phyloP scores from a whole-genome alignment of 768 basidiomycete genomes.

The Kwoniella bestiolae region DNA sequence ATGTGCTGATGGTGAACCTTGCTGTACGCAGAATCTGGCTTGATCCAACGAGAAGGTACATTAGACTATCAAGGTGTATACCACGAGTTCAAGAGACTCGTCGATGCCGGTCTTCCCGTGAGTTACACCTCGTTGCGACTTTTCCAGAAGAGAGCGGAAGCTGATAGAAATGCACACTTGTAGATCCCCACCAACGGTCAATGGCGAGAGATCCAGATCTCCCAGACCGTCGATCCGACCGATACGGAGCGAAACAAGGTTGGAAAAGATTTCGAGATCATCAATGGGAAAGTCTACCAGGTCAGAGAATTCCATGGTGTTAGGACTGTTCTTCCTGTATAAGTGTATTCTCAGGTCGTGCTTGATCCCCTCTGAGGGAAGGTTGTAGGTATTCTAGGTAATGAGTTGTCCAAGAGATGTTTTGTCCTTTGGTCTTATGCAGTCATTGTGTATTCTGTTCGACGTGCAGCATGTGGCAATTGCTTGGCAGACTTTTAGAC shows the following conservation, averaged over 20 bases:
- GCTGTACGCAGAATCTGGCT: background rate
- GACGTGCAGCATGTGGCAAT: too few relatives aligned
- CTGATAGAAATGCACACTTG: too few relatives aligned
- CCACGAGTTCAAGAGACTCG: conserved; percentile 48
- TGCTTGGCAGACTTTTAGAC: too few relatives aligned
- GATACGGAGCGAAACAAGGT: conserved; percentile 38
- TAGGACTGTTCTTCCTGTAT: conserved; percentile 47
- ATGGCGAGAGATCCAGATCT: conserved; percentile 53
- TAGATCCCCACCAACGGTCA: conserved; percentile 45
- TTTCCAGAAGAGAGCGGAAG: too few relatives aligned
- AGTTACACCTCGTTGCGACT: background rate
- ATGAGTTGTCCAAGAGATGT: too few relatives aligned
- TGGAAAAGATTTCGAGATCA: conserved; percentile 38
- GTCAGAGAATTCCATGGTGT: conserved; percentile 48
- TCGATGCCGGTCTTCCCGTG: conserved; percentile 47
- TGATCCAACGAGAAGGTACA: conserved; percentile 50
- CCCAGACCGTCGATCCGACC: conserved; percentile 43
- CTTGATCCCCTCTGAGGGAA: too few relatives aligned
- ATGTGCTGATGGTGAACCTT: too few relatives aligned
- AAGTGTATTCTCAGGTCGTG: too few relatives aligned
- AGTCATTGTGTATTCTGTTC: too few relatives aligned
- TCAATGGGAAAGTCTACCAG: conserved; percentile 42
- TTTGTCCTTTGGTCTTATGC: too few relatives aligned
- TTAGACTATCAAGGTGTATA: conserved; percentile 52
- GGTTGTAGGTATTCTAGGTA: too few relatives aligned